Base-by-base conservation (phyloP, 2,329 filamentous ascomycete species). In the Aureobasidium sp. region DNA sequence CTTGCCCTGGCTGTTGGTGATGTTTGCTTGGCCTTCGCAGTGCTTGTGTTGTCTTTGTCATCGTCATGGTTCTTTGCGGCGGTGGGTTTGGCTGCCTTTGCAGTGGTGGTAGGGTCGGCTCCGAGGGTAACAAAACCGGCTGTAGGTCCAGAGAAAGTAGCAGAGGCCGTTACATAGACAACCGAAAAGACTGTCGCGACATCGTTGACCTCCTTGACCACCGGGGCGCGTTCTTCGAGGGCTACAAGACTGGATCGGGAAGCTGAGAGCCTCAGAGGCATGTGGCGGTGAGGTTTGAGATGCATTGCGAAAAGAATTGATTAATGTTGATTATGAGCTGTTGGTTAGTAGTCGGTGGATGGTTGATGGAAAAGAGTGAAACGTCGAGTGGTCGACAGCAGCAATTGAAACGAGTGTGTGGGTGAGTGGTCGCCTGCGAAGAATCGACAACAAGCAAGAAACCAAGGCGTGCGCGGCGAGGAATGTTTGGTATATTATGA, bases 111-210 rank as follows among this genome's bases (percentile, higher is more conserved):
- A 7, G 54, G 40, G 17, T 61, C 53, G 25, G 64, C 38, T 31
- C 45, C 46, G 19, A 68, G 49, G 46, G 69, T 71, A 10, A 66
- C 65, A 54, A 69, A 73, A 38, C 69, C 66, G 33, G 69, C 70
- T 1, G 64, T 66, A 9, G 75, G 71, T 35, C 81, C 81, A 25
- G 73, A 69, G 65, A 84, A 84, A 46, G 79, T 81, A 61, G 76
- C 69, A 25, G 74, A 67, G 19, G 78, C 72, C 0, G 82, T 84
- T 50, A 81, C 75, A 69, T 83, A 84, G 60, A 84, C 77, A 27
- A 80, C 70, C 4, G 71, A 73, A 23, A 73, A 69, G 31, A 74
- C 67, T 1, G 74, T 75, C 29, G 69, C 65, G 54, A 68, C 61
- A 55, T 63, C 64, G 19, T 63, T 53, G n/a, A 27, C 45, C n/a